phyloP scores from a whole-genome alignment of 495 filamentous ascomycete species.

The Penicillium atrosanguineum region DNA sequence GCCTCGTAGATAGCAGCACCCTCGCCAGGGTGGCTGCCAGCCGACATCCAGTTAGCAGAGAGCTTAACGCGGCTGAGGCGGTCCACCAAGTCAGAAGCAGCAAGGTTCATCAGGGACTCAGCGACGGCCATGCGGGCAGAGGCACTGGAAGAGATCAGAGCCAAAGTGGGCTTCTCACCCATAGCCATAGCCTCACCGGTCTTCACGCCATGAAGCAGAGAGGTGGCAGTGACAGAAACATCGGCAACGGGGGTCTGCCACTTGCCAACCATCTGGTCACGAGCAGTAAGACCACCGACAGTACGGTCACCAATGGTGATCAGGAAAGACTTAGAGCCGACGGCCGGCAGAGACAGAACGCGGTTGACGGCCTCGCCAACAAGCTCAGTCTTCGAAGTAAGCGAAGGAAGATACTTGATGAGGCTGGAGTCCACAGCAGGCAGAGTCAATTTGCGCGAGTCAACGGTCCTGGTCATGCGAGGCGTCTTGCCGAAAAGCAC shows the following conservation, averaged over 20 bases:
- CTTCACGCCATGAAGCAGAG: conserved; percentile 65
- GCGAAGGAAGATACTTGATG: conserved; percentile 59
- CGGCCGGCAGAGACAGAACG: conserved; percentile 80
- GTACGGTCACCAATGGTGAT: conserved; percentile 95
- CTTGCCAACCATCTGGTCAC: conserved; percentile 94
- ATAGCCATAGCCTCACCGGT: conserved; percentile 96
- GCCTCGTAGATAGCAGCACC: conserved; percentile 93
- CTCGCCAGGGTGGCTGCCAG: conserved; percentile 88
- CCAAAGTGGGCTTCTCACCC: conserved; percentile 89
- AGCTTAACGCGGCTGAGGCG: conserved; percentile 75
- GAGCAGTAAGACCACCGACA: conserved; percentile 82
- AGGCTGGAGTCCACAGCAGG: conserved; percentile 71
- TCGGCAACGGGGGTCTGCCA: conserved; percentile 97
- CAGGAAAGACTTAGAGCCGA: conserved; percentile 93
- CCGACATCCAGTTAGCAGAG: conserved; percentile 99
- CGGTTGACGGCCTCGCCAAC: conserved; percentile 72
- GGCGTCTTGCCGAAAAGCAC: conserved; percentile 89
- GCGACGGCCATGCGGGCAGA: conserved; percentile 96
- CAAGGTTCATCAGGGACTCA: conserved; percentile 89
- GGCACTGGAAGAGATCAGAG: conserved; percentile 87
- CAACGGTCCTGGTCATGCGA: conserved; percentile 76
- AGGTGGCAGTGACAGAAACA: conserved; percentile 84
- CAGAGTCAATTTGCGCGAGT: conserved; percentile 66
- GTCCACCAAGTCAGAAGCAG: conserved; percentile 77
- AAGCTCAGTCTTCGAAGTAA: conserved; percentile 57